Evolutionary conservation across 192 early-diverging fungal genomes (phyloP), one percentile per base, ranked within the genome.

Genomic region (Pilobolus umbonatus): DNA sequence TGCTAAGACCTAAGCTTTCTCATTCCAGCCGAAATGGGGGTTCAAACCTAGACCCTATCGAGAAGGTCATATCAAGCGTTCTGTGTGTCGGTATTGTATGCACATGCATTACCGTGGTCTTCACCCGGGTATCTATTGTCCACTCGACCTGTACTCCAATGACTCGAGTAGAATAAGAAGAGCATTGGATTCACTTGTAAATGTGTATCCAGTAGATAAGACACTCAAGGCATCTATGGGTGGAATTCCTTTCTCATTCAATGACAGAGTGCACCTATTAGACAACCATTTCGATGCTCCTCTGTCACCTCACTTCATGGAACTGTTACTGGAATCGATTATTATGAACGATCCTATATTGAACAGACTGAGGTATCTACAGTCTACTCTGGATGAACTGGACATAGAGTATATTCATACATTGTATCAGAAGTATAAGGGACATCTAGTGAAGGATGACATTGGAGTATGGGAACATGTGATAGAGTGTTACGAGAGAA

Each of bases 51-150:
- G 29, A 4, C 73, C 78, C 12, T 4, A 69, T 82, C 9, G 36
- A 42, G 17, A 9, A 19, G 1, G 61, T 7, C 60, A 38, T 14
- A 68, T 76, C 7, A 87, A 85, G 51, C 64, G 49, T 22, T 63
- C 60, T 14, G 77, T 72, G 5, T 89, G 87, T 39, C 78, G 85
- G 6, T 87, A 78, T 52, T 89, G 87, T 61, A 85, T 89, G 85
- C 78, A 89, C 47, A 74, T 80, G 45, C 60, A 75, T 28, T 65
- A 61, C 4, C 75, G 81, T 47, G 64, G 31, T 22, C 15, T 61
- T 14, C 50, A 50, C 1, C 5, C 49, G 36, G 22, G 11, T 21
- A 26, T 32, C 8, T 73, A 58, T 42, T 90, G 88, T 43, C 82
- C 86, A 2, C 67, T 90, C n/a, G 86, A 90, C 43, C 48, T 90